Percentiles rank a stretch among this genome's conserved stretches.
Conservation (phyloP, 2,329 filamentous ascomycete genomes). For the Diaporthe vexans region DNA sequence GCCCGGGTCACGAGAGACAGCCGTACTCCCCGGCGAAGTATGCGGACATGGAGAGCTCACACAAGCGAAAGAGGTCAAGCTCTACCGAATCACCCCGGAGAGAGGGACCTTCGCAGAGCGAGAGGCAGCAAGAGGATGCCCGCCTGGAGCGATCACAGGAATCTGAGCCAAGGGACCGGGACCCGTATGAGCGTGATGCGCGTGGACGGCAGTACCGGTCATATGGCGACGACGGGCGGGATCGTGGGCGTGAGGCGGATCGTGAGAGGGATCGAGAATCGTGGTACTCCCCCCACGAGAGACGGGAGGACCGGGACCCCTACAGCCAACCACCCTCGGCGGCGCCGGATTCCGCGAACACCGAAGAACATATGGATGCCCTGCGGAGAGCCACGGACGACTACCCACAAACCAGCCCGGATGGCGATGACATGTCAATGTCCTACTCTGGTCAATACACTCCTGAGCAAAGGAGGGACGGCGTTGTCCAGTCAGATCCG, state of each 20-base stretch:
- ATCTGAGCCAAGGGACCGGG: slow-evolving; percentile 45
- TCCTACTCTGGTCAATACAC: slow-evolving; percentile 60
- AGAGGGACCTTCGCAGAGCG: slow-evolving; percentile 51
- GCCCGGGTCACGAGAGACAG: slow-evolving; percentile 57
- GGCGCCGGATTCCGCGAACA: slow-evolving; percentile 60
- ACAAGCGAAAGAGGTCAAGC: slow-evolving; percentile 79
- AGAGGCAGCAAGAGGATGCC: slow-evolving; percentile 53
- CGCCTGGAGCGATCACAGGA: slow-evolving; percentile 41
- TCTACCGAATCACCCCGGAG: slow-evolving; percentile 65
- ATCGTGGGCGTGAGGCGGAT: slow-evolving; percentile 55
- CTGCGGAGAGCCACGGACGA: slow-evolving; percentile 62
- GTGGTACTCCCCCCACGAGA: slow-evolving; percentile 62
- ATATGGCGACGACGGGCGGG: slow-evolving; percentile 61
- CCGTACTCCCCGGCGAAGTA: slow-evolving; percentile 57
- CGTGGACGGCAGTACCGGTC: slow-evolving; percentile 57
- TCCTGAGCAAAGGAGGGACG: slow-evolving; percentile 63
- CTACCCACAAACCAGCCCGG: slow-evolving; percentile 67
- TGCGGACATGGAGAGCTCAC: slow-evolving; percentile 62
- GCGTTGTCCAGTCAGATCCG: slow-evolving; percentile 68
- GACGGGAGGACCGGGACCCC: slow-evolving; percentile 61
- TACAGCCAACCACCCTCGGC: slow-evolving; percentile 63
- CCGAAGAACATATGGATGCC: slow-evolving; percentile 65
- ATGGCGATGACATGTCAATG: slow-evolving; percentile 63
- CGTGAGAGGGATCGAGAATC: slow-evolving; percentile 57
- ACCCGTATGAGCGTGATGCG: slow-evolving; percentile 42